Conservation (phyloP, 495 filamentous ascomycete species). For the Penicillium antarcticum region DNA sequence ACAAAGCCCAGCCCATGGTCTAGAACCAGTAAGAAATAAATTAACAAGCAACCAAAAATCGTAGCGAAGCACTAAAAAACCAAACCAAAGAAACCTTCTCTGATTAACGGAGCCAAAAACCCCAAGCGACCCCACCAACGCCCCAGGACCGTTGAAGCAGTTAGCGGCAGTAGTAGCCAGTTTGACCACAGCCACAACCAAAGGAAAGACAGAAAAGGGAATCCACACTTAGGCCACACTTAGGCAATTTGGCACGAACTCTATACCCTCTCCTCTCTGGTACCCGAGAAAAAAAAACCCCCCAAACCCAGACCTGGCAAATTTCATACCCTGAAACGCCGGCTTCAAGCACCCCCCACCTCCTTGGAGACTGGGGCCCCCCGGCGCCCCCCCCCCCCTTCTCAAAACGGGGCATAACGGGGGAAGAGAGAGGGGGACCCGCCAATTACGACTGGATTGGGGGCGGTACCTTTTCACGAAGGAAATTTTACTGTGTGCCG, state of each 20-base stretch:
- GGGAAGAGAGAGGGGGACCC: not conserved
- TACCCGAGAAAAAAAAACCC: not conserved
- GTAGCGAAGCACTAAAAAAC: not conserved
- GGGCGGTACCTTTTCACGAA: not conserved
- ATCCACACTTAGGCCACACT: too few species aligned
- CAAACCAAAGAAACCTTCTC: not conserved
- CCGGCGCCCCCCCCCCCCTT: not conserved
- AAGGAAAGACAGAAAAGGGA: too few species aligned
- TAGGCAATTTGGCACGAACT: too few species aligned
- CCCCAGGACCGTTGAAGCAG: too few species aligned
- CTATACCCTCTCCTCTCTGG: too few species aligned
- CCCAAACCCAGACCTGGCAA: not conserved
- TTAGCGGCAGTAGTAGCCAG: too few species aligned
- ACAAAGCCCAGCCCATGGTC: not conserved
- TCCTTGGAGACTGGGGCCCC: not conserved
- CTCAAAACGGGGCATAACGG: not conserved
- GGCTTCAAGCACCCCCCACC: too few species aligned
- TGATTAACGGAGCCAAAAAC: conserved; percentile 1
- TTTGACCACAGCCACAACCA: too few species aligned
- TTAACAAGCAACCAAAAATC: not conserved
- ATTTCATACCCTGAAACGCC: not conserved
- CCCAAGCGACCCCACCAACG: not conserved
- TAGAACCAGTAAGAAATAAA: conserved; percentile 2
- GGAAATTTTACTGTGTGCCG: too few species aligned
- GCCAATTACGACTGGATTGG: not conserved